These are phyloP conservation scores for Vanrija sp. DNA, from an alignment of 1,284 basidiomycete genomes.

Conservation along the genomic window DNA sequence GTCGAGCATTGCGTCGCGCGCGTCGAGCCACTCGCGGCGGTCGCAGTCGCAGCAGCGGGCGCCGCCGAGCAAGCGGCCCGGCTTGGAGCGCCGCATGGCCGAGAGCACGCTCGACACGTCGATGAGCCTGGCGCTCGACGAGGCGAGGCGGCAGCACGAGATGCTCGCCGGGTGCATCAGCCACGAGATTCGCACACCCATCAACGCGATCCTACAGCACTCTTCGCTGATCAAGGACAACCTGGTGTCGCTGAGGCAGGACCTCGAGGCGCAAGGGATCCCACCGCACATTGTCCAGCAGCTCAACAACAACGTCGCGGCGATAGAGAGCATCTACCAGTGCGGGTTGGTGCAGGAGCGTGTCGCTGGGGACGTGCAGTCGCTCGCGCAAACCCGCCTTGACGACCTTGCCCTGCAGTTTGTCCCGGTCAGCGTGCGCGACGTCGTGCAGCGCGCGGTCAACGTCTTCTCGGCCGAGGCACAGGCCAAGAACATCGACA, in stretches of 20 bases:
- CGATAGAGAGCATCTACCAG: slow-evolving; percentile 33
- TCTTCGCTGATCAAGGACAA: slow-evolving; percentile 33
- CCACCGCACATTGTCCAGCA: slow-evolving; percentile 28
- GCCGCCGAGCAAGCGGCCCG: neutral
- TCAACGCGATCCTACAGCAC: slow-evolving; percentile 33
- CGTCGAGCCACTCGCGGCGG: slow-evolving; percentile 31
- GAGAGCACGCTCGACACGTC: slow-evolving; percentile 5
- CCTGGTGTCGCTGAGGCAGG: slow-evolving; percentile 19
- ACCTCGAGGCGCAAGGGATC: slow-evolving; percentile 33
- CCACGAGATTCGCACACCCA: slow-evolving; percentile 34
- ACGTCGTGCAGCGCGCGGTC: slow-evolving; percentile 28
- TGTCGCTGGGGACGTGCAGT: slow-evolving; percentile 49
- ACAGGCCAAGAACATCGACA: slow-evolving; percentile 21
- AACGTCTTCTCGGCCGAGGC: slow-evolving; percentile 25
- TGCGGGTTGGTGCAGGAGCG: slow-evolving; percentile 50
- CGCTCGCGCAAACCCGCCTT: slow-evolving; percentile 48
- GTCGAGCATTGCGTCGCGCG: slow-evolving; percentile 1
- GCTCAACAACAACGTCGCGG: slow-evolving; percentile 40
- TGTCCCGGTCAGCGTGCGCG: slow-evolving; percentile 32
- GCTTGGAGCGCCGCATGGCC: slow-evolving; percentile 15
- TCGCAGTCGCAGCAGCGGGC: no score
- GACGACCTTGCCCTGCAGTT: slow-evolving; percentile 24
- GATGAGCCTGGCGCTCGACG: slow-evolving; percentile 4
- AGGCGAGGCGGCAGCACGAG: slow-evolving; percentile 29
- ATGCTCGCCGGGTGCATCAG: slow-evolving; percentile 31